Conservation (phyloP, 164 flowering plant genomes). For the Echeveria elegans region DNA sequence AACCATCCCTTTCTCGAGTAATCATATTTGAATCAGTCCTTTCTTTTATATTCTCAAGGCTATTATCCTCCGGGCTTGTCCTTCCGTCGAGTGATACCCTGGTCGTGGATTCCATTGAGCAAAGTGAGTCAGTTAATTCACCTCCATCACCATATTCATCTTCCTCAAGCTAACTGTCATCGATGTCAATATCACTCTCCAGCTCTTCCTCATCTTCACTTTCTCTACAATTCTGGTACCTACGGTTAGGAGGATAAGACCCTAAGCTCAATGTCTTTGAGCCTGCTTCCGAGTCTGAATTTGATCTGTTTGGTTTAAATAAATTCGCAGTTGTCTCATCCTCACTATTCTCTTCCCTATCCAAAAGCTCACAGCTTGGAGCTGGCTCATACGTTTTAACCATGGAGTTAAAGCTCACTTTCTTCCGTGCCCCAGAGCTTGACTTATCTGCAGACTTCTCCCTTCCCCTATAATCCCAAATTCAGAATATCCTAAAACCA, state of each 20-base stretch:
- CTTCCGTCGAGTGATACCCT: slow-evolving; percentile 2
- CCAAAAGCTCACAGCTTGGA: slow-evolving; percentile 14
- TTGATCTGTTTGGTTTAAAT: slow-evolving; percentile 19
- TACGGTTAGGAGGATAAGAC: slow-evolving; percentile 63
- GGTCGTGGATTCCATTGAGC: slow-evolving; percentile 28
- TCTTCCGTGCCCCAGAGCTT: slow-evolving; percentile 28
- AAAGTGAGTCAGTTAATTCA: slow-evolving; percentile 7
- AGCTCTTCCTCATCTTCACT: slow-evolving; percentile 61
- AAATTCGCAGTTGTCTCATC: slow-evolving; percentile 21
- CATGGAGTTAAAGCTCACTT: slow-evolving; percentile 50
- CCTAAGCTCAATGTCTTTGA: slow-evolving; percentile 33
- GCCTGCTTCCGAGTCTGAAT: slow-evolving; percentile 29
- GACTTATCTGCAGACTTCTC: slow-evolving; percentile 25
- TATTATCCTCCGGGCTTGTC: neutral
- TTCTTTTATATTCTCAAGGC: slow-evolving; percentile 21
- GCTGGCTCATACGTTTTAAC: slow-evolving; percentile 42
- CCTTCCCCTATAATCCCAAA: slow-evolving; percentile 18
- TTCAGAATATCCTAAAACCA: neutral
- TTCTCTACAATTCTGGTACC: slow-evolving; percentile 71
- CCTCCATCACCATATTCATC: slow-evolving; percentile 17
- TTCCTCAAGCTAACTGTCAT: slow-evolving; percentile 20
- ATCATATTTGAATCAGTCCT: slow-evolving; percentile 16
- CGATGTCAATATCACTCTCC: slow-evolving; percentile 46
- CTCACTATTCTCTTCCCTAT: slow-evolving; percentile 16
- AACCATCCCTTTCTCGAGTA: slow-evolving; percentile 26